Evolutionary conservation across 139 green algal species (phyloP).

Genomic region (Penium margaritaceum): DNA sequence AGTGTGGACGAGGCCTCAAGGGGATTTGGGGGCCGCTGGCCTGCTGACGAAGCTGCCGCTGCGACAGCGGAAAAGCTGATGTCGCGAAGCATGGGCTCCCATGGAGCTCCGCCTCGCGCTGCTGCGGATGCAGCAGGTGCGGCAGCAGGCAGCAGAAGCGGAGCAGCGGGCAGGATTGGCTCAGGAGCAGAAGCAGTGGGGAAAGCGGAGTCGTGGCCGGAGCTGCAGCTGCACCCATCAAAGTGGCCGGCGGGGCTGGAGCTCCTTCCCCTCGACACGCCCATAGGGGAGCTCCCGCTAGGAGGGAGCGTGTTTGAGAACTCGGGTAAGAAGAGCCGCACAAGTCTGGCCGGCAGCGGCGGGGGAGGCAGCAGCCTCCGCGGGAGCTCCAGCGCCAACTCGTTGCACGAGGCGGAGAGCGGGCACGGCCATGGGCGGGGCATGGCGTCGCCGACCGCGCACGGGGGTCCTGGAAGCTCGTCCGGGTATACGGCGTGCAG

Average conservation of each 20-base stretch:
- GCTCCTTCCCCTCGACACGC: conserved; percentile 16
- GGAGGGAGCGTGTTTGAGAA: conserved; percentile 2
- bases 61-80: no score
- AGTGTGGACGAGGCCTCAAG: no score
- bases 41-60: no score
- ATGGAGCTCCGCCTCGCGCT: background rate
- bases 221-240: background rate
- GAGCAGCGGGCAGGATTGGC: background rate
- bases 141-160: background rate
- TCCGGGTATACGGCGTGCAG: background rate
- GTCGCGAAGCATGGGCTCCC: background rate
- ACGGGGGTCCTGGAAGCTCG: no score
- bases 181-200: background rate
- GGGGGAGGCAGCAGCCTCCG: no score
- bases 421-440: background rate
- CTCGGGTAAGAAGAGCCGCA: background rate
- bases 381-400: background rate
- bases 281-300: conserved; percentile 1
- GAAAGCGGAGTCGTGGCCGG: background rate
- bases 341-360: no score
- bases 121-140: background rate
- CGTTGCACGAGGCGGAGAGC: background rate
- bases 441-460: no score
- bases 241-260: conserved; percentile 11
- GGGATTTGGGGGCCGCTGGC: no score